Percentiles rank a stretch among this genome's conserved stretches.
These are phyloP conservation scores for Cryptococcus floricola DNA, from an alignment of 1,284 basidiomycete genomes.

Conservation along the genomic window DNA sequence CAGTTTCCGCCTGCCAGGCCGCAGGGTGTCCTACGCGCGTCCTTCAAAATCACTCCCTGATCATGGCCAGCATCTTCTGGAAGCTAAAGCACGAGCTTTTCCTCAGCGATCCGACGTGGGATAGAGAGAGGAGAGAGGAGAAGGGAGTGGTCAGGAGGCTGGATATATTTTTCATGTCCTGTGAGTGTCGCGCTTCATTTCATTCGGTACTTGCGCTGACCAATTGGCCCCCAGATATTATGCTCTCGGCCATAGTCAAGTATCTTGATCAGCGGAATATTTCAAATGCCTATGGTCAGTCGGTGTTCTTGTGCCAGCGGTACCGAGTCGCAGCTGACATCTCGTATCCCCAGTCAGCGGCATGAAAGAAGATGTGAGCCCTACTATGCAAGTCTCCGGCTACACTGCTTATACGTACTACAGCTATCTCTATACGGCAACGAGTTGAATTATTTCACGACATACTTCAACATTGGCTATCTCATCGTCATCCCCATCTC, in stretches of 20 bases:
- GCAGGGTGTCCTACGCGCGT: too few relatives aligned
- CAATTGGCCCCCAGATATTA: neutral
- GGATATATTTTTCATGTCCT: slow-evolving; percentile 15
- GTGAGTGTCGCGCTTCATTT: neutral
- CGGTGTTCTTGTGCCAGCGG: neutral
- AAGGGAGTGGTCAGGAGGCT: slow-evolving; percentile 7
- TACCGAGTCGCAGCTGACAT: neutral
- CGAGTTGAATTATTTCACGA: slow-evolving; percentile 15
- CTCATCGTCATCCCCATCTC: slow-evolving; percentile 15
- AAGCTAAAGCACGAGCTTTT: neutral
- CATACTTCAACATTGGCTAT: slow-evolving; percentile 17
- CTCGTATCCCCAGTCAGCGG: slow-evolving; percentile 3
- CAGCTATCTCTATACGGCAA: slow-evolving; percentile 6
- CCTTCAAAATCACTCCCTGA: too few relatives aligned
- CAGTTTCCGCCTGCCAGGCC: too few relatives aligned
- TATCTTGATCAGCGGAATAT: slow-evolving; percentile 16
- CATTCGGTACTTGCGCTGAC: neutral
- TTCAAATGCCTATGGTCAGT: slow-evolving; percentile 4
- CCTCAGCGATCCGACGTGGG: slow-evolving; percentile 13
- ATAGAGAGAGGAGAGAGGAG: slow-evolving; percentile 7
- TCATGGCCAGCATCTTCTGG: too few relatives aligned
- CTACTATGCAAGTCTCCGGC: neutral
- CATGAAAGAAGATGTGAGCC: slow-evolving; percentile 18
- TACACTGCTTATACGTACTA: neutral
- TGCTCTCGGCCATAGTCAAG: slow-evolving; percentile 13